Conservation (phyloP, 768 basidiomycete species). For the Trametes punicea region DNA sequence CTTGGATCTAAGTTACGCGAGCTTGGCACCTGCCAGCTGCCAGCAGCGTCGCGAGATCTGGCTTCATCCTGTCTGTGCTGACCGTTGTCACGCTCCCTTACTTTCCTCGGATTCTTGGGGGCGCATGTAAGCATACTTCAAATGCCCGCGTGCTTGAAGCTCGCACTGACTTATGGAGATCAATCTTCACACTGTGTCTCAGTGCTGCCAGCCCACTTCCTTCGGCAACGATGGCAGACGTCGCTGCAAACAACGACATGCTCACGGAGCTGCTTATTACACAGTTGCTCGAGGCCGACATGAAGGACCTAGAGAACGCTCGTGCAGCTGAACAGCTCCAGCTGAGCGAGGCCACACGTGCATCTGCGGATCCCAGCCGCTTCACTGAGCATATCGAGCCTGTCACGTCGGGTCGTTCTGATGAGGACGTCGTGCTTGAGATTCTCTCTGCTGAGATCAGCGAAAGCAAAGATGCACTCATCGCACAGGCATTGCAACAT, state of each 20-base stretch:
- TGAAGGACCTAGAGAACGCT: constrained; percentile 23
- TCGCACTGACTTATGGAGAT: neutral
- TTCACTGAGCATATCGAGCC: constrained; percentile 20
- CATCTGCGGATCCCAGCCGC: constrained; percentile 28
- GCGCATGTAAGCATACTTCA: too few relatives aligned
- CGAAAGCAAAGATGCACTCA: constrained; percentile 30
- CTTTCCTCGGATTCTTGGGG: too few relatives aligned
- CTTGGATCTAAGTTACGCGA: constrained; percentile 13
- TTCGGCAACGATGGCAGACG: constrained; percentile 2
- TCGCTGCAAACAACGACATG: constrained; percentile 23
- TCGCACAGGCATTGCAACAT: constrained; percentile 33
- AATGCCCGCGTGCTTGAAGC: too few relatives aligned
- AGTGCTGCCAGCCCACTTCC: too few relatives aligned
- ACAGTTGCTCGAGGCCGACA: constrained; percentile 34
- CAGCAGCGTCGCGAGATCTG: neutral
- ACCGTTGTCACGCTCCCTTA: too few relatives aligned
- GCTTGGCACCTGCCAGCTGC: neutral
- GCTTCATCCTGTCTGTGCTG: too few relatives aligned
- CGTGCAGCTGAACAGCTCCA: constrained; percentile 35
- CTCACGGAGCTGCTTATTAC: constrained; percentile 34
- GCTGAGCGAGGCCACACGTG: constrained; percentile 29
- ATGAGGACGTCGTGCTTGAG: constrained; percentile 32
- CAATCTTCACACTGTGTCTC: neutral
- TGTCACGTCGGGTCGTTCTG: neutral
- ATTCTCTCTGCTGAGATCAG: constrained; percentile 30